Evolutionary conservation across 2,329 filamentous ascomycete species (phyloP).

Genomic region (Didymella keratinophila): DNA sequence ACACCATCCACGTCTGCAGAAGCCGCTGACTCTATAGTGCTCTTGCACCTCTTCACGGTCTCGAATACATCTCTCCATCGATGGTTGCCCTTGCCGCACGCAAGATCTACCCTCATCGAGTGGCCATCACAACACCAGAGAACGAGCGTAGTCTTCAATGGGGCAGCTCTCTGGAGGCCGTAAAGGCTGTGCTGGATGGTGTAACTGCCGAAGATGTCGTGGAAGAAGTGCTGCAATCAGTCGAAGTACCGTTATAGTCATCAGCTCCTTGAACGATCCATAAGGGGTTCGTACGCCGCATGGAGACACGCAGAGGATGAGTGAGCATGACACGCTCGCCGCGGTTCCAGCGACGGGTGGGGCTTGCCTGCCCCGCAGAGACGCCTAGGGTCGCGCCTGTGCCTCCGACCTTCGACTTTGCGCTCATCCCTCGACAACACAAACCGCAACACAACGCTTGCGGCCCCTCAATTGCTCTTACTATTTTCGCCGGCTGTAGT

Average conservation of each 20-base stretch:
- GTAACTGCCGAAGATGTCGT: slow-evolving; percentile 64
- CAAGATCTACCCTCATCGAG: slow-evolving; percentile 88
- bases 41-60: slow-evolving; percentile 80
- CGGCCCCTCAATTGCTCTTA: slow-evolving; percentile 7
- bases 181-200: slow-evolving; percentile 70
- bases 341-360: slow-evolving; percentile 35
- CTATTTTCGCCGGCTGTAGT: neutral
- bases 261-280: neutral
- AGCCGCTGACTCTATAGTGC: slow-evolving; percentile 53
- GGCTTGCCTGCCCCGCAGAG: slow-evolving; percentile 30
- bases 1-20: neutral
- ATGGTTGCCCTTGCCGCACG: slow-evolving; percentile 81
- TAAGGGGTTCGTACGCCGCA: neutral
- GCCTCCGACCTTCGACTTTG: slow-evolving; percentile 13
- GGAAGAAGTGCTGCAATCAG: slow-evolving; percentile 64
- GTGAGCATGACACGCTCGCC: slow-evolving; percentile 32
- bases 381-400: slow-evolving; percentile 19
- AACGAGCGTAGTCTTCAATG: slow-evolving; percentile 91
- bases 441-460: slow-evolving; percentile 8
- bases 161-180: slow-evolving; percentile 78
- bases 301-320: slow-evolving; percentile 24
- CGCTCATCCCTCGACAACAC: slow-evolving; percentile 8
- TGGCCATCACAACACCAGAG: slow-evolving; percentile 72
- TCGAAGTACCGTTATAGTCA: slow-evolving; percentile 63
- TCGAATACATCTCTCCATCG: slow-evolving; percentile 83